Evolutionary conservation across 73 alveolate genomes (phyloP), one percentile per base, ranked within the genome.

Genomic region (Blepharisma japonicum): DNA sequence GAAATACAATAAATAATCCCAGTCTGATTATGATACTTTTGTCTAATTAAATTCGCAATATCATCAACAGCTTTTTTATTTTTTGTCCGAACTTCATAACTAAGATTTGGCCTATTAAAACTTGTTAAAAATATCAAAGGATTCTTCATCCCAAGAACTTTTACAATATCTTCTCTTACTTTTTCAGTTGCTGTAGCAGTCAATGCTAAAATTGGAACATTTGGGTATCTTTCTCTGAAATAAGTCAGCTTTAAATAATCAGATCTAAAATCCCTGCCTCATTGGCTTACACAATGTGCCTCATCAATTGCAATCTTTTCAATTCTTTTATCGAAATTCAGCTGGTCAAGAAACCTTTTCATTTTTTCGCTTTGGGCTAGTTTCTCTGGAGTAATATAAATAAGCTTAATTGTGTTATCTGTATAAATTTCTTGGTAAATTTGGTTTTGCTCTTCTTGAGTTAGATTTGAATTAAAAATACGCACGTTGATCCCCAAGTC

Each of bases 181-280:
- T 85, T 89, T 78, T 87, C 90, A 6, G 99, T 95, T 6, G 99
- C 99, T 8, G 99, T 94, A 0, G 99, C 99, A 3, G 99, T 97
- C 38, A 96, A 86, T 0, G 98, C 98, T 27, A 96, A 77, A 54
- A 95, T 95, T 3, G 99, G 99, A 11, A 96, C 94, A 27, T 90
- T 85, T 0, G 98, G 99, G 61, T 74, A 96, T 68, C 79, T 74
- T 82, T 81, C 87, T 79, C 95, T 90, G 55, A 94, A 72, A 21
- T 86, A 68, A 45, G 84, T 81, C 61, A 96, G 84, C 71, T 95
- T 89, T 45, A 92, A 77, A 81, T 96, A 97, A 79, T 96, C 99
- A 39, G 92, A 77, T 67, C 99, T 84, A 83, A 97, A 97, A 55
- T 97, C 99, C 78, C 94, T 83, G 2, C 99, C 99, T 99, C 99